Percentiles rank a stretch among this genome's conserved stretches.
Evolutionary conservation across 108 stramenopile species (phyloP).

Genomic region (Skeletonema potamos): DNA sequence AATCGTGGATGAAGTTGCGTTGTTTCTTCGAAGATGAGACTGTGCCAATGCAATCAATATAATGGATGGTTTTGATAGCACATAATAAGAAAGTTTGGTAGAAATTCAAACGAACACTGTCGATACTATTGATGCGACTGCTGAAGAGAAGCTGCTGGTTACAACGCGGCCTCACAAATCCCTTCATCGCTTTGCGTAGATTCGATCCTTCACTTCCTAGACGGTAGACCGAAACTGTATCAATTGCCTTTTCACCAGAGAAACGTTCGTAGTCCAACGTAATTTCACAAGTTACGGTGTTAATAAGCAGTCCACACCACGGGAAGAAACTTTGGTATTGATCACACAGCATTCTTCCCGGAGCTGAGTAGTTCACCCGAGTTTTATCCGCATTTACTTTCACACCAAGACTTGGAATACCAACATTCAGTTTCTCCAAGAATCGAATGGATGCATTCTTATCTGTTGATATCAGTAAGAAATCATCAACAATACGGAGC

Average conservation of each 20-base stretch:
- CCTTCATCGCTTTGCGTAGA: conserved; percentile 56
- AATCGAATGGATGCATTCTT: conserved; percentile 44
- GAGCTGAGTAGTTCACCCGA: conserved; percentile 23
- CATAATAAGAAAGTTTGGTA: conserved; percentile 68
- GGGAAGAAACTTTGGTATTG: conserved; percentile 46
- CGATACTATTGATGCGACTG: conserved; percentile 53
- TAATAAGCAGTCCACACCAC: conserved; percentile 88
- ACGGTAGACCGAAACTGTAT: conserved; percentile 58
- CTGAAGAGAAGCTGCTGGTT: conserved; percentile 72
- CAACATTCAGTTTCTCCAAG: conserved; percentile 55
- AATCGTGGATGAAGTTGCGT: conserved; percentile 20
- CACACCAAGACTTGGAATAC: conserved; percentile 65
- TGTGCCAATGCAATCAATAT: conserved; percentile 33
- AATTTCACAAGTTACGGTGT: conserved; percentile 76
- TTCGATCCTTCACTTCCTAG: conserved; percentile 51
- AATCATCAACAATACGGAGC: conserved; percentile 84
- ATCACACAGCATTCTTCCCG: background rate
- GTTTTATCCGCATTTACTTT: conserved; percentile 77
- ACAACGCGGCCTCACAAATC: conserved; percentile 80
- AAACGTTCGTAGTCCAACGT: conserved; percentile 71
- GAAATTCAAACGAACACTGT: conserved; percentile 60
- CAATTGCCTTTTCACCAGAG: conserved; percentile 42
- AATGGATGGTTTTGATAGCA: conserved; percentile 66
- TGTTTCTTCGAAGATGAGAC: background rate
- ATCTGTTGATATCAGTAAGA: conserved; percentile 68